Conservation (phyloP, 2,329 filamentous ascomycete species). For the Mycogone perniciosa region DNA sequence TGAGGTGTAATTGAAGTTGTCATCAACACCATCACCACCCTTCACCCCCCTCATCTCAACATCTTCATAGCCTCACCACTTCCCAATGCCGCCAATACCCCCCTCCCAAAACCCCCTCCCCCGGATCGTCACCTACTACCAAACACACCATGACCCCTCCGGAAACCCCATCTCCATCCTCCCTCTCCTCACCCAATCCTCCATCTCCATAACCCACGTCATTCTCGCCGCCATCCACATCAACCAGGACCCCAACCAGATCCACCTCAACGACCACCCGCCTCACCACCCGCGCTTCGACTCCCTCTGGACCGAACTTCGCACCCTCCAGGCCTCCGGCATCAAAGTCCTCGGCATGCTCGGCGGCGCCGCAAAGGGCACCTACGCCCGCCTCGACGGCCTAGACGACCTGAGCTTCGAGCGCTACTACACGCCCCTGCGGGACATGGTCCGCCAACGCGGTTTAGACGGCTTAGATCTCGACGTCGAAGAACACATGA, state of each 20-base stretch:
- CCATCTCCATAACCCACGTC: slow-evolving; percentile 63
- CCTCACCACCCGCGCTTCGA: slow-evolving; percentile 62
- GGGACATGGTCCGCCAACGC: slow-evolving; percentile 55
- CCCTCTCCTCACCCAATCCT: slow-evolving; percentile 42
- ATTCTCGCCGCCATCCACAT: slow-evolving; percentile 84
- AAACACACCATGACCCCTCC: slow-evolving; percentile 44
- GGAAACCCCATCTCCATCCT: slow-evolving; percentile 46
- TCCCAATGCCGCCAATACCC: slow-evolving; percentile 29
- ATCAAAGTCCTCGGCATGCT: slow-evolving; percentile 82
- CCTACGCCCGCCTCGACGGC: slow-evolving; percentile 55
- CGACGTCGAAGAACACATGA: slow-evolving; percentile 73
- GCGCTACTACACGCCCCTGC: slow-evolving; percentile 63
- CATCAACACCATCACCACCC: background rate
- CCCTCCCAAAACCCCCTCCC: slow-evolving; percentile 29
- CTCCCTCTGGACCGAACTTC: slow-evolving; percentile 72
- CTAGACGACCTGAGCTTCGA: slow-evolving; percentile 55
- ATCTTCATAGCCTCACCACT: background rate
- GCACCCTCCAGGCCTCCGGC: slow-evolving; percentile 62
- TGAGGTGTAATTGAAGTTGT: too few species aligned
- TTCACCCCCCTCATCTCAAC: background rate
- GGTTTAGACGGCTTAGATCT: slow-evolving; percentile 66
- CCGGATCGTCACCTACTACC: slow-evolving; percentile 47
- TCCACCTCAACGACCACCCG: slow-evolving; percentile 75
- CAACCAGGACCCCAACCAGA: slow-evolving; percentile 57
- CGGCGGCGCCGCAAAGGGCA: slow-evolving; percentile 75